phyloP scores from a whole-genome alignment of 1,284 basidiomycete species.

The Ceratobasidium papillatum region DNA sequence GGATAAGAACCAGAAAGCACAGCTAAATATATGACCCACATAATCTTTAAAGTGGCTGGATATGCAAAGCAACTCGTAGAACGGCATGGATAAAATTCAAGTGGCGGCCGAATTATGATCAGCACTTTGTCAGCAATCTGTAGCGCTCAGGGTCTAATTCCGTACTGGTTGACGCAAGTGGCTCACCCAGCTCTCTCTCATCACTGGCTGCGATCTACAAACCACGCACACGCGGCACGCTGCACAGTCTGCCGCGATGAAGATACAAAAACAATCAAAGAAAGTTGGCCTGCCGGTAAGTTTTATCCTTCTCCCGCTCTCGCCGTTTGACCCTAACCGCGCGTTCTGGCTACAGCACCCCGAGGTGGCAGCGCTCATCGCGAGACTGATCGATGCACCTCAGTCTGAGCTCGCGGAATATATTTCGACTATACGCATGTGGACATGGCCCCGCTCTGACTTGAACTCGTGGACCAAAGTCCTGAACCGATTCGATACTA shows the following conservation, averaged over 20 bases:
- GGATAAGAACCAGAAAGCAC: conserved; percentile 1
- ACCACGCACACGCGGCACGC: conserved; percentile 20
- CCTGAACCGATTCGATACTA: conserved; percentile 92
- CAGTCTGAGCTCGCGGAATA: conserved; percentile 72
- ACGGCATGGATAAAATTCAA: conserved; percentile 63
- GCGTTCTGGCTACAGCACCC: conserved; percentile 63
- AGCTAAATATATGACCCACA: conserved; percentile 54
- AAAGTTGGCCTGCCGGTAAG: conserved; percentile 45
- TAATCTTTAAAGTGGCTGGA: conserved; percentile 76
- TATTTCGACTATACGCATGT: conserved; percentile 73
- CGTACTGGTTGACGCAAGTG: conserved; percentile 37
- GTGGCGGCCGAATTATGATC: background rate
- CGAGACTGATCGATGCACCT: conserved; percentile 68
- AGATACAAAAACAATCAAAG: conserved; percentile 46
- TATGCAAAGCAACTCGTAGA: conserved; percentile 84
- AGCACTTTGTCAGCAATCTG: background rate
- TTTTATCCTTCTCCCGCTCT: conserved; percentile 4
- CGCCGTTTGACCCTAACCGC: conserved; percentile 40
- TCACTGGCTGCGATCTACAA: conserved; percentile 41
- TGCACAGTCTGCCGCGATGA: conserved; percentile 43
- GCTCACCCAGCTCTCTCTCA: conserved; percentile 25
- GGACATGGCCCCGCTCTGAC: conserved; percentile 97
- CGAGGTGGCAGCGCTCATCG: conserved; percentile 77
- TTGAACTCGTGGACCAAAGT: conserved; percentile 96
- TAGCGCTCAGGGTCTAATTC: conserved; percentile 23